Conservation (phyloP, 176 grass and related monocot species). For the Triticum timopheevii region DNA sequence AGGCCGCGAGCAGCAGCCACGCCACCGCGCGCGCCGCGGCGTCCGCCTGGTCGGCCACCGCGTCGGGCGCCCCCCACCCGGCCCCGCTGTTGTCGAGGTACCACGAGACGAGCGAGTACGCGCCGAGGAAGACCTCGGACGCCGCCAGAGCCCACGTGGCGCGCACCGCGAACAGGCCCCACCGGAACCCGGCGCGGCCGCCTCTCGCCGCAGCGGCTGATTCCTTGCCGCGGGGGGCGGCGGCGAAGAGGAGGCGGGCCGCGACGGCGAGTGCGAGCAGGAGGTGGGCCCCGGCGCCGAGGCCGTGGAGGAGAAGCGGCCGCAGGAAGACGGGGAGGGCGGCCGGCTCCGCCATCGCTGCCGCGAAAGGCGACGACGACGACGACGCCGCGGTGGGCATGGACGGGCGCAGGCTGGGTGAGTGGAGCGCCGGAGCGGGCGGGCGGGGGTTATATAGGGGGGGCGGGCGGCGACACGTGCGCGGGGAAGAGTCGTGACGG, state of each 20-base stretch:
- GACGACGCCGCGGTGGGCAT: not conserved
- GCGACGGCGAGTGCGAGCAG: constrained; percentile 39
- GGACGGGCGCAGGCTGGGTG: not conserved
- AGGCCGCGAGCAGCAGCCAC: constrained; percentile 60
- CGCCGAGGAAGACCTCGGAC: constrained; percentile 20
- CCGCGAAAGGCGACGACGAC: not conserved
- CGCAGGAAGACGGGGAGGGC: not conserved
- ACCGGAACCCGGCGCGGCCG: constrained; percentile 4
- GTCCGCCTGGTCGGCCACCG: constrained; percentile 26
- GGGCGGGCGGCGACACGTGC: not conserved
- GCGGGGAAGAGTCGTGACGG: not conserved
- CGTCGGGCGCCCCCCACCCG: constrained; percentile 43
- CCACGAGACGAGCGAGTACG: constrained; percentile 13
- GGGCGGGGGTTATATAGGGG: not conserved
- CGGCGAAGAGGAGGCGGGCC: not conserved
- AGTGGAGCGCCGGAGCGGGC: not conserved
- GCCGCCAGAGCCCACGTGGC: constrained; percentile 34
- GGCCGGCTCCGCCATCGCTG: not conserved
- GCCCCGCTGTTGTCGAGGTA: constrained; percentile 13
- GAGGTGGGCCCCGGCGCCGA: constrained; percentile 10
- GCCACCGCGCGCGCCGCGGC: constrained; percentile 35
- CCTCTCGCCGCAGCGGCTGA: not conserved
- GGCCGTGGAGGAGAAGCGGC: constrained; percentile 20
- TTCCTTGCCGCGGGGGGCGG: not conserved
- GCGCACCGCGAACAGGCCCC: constrained; percentile 12